Percentiles rank a stretch among this genome's conserved stretches.
These are phyloP conservation scores for Pyricularia sp. DNA, from an alignment of 2,329 filamentous ascomycete species.

Conservation along the genomic window DNA sequence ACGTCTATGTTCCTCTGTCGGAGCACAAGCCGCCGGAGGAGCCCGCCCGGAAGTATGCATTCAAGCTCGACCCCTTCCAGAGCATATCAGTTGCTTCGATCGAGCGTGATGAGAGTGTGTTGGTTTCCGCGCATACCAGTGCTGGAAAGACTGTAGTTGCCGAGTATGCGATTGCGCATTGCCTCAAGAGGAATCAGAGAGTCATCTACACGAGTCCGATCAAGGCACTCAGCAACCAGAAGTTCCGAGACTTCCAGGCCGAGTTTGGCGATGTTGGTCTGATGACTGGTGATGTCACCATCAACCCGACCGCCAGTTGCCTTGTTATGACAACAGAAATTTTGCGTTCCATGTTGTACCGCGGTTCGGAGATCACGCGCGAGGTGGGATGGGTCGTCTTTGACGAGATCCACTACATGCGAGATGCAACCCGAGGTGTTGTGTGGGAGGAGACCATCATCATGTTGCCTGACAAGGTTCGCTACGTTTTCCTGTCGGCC, in stretches of 20 bases:
- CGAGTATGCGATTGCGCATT: slow-evolving; percentile 96
- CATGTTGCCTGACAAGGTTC: slow-evolving; percentile 92
- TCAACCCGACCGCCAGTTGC: slow-evolving; percentile 96
- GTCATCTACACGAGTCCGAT: slow-evolving; percentile 99
- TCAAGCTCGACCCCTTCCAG: slow-evolving; percentile 95
- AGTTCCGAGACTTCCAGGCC: slow-evolving; percentile 91
- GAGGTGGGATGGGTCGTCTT: slow-evolving; percentile 98
- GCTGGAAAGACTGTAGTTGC: slow-evolving; percentile 97
- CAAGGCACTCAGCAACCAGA: slow-evolving; percentile 97
- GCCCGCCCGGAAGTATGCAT: slow-evolving; percentile 76
- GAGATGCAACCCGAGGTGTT: slow-evolving; percentile 87
- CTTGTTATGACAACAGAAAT: slow-evolving; percentile 99
- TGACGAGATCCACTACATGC: slow-evolving; percentile 97
- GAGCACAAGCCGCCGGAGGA: slow-evolving; percentile 84
- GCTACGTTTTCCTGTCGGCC: slow-evolving; percentile 95
- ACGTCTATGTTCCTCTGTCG: slow-evolving; percentile 90
- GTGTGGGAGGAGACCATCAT: slow-evolving; percentile 99
- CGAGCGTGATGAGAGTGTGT: slow-evolving; percentile 87
- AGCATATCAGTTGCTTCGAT: slow-evolving; percentile 91
- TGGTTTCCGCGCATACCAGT: slow-evolving; percentile 95
- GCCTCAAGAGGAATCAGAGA: slow-evolving; percentile 91
- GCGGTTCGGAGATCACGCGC: slow-evolving; percentile 98
- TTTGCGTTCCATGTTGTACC: slow-evolving; percentile 95
- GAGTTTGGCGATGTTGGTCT: slow-evolving; percentile 95
- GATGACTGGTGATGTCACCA: slow-evolving; percentile 98